These are phyloP conservation scores for Wickerhamomyces bisporus DNA, from an alignment of 805 yeast genomes.

Conservation along the genomic window DNA sequence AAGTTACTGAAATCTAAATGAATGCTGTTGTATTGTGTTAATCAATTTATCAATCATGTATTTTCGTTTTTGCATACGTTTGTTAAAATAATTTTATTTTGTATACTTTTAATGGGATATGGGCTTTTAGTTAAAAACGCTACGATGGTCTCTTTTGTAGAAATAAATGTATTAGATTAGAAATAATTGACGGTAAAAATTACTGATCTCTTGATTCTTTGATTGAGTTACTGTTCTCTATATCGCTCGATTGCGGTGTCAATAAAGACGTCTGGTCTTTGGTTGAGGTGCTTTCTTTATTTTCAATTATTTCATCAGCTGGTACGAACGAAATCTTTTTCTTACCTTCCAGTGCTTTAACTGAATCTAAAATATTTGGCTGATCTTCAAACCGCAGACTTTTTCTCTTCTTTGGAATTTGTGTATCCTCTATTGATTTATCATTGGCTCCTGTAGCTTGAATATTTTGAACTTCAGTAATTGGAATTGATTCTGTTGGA, in stretches of 20 bases:
- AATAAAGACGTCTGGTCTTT: too few relatives aligned
- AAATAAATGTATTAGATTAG: too few relatives aligned
- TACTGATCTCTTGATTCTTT: too few relatives aligned
- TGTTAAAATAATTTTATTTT: background rate
- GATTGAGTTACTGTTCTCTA: too few relatives aligned
- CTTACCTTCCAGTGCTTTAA: slow-evolving; percentile 15
- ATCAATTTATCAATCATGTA: background rate
- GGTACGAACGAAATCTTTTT: slow-evolving; percentile 8
- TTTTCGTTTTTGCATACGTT: slow-evolving; percentile 4
- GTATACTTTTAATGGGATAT: slow-evolving; percentile 16
- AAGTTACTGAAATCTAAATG: slow-evolving; percentile 48
- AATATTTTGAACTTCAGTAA: slow-evolving; percentile 17
- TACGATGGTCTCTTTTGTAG: too few relatives aligned
- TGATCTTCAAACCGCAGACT: slow-evolving; percentile 42
- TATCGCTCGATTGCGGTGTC: too few relatives aligned
- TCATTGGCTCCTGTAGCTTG: slow-evolving; percentile 18
- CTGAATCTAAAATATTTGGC: slow-evolving; percentile 22
- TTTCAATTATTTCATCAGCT: slow-evolving; percentile 2
- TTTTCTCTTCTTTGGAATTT: slow-evolving; percentile 30
- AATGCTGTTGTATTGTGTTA: background rate
- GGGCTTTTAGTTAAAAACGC: slow-evolving; percentile 4
- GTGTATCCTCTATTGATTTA: slow-evolving; percentile 4
- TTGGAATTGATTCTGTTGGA: slow-evolving; percentile 11
- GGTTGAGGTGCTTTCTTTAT: too few relatives aligned
- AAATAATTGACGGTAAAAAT: too few relatives aligned